Evolutionary conservation across 192 early-diverging fungal genomes (phyloP), one percentile per base, ranked within the genome.

Genomic region (Polychytrium aggregatum): DNA sequence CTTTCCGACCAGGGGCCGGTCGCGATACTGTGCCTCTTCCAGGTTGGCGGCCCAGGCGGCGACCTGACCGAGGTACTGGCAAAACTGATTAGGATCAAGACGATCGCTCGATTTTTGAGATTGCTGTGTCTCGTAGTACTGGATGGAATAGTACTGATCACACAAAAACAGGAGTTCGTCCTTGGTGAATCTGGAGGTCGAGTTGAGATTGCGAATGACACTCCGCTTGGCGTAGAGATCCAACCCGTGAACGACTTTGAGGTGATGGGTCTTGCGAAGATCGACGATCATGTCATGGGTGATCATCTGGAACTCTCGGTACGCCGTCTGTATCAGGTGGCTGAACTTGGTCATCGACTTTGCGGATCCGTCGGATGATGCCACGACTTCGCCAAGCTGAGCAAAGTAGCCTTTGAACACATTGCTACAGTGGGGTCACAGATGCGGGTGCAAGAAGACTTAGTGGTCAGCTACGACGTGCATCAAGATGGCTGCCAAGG

Each of bases 201-300:
- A 70, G 17, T 77, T 67, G 27, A 97, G 68, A 55, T 86, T 86
- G 26, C 90, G 78, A 45, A 94, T 71, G n/a, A 83, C 74, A 4
- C 81, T 82, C 52, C 88, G 85, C 53, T 97, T 97, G 0, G 89
- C 86, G 55, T 89, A 97, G 46, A 82, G 80, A 67, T 90, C 86
- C 52, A 97, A 80, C n/a, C 85, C 82, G 50, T 91, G 89, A 31
- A 91, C 83, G 7, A 95, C 86, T 56, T 85, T 86, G 46, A 94
- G 74, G 59, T 92, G 87, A 55, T 87, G 81, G 20, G 80, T 76
- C 37, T 83, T 81, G 31, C 94, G 78, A 41, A 91, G 62, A 46
- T 90, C 86, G 9, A 71, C 70, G 36, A 97, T 79, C 31, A 73
- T 56, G 18, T 79, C 78, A 38, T 81, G 72, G 1, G 85, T 89